These are phyloP conservation scores for Coffea eugenioides DNA, from an alignment of 257 asterid genomes.

Conservation along the genomic window DNA sequence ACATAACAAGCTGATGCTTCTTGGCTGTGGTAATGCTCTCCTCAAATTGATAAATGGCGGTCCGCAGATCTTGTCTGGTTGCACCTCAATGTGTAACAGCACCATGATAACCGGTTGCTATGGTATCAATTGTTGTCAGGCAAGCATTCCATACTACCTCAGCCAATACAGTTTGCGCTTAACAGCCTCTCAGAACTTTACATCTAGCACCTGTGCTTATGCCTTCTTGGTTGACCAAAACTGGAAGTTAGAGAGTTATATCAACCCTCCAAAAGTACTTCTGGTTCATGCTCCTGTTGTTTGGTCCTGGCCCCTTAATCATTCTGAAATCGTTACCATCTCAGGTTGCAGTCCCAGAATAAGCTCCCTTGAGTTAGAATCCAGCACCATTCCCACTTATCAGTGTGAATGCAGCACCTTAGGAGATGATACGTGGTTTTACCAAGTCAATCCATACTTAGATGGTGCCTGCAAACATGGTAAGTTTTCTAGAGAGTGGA, in stretches of 20 bases:
- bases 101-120: slow-evolving; percentile 18
- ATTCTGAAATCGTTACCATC: too few species aligned
- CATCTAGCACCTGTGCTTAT: slow-evolving; percentile 6
- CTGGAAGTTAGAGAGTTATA: slow-evolving; percentile 15
- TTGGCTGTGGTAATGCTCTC: slow-evolving; percentile 30
- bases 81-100: slow-evolving; percentile 18
- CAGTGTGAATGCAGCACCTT: too few species aligned
- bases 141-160: slow-evolving; percentile 21
- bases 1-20: slow-evolving; percentile 19
- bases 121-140: slow-evolving; percentile 30
- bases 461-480: too few species aligned
- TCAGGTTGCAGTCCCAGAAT: too few species aligned
- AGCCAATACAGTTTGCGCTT: slow-evolving; percentile 12
- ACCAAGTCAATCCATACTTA: too few species aligned
- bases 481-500: too few species aligned
- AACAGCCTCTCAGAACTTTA: background rate
- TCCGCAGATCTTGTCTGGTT: slow-evolving; percentile 12
- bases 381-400: too few species aligned
- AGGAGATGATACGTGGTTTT: too few species aligned
- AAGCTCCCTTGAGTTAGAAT: too few species aligned
- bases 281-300: slow-evolving; percentile 3
- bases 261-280: background rate
- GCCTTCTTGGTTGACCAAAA: slow-evolving; percentile 23
- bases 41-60: background rate
- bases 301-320: too few species aligned